Conservation (phyloP, 495 filamentous ascomycete species). For the Penicillium angulare region DNA sequence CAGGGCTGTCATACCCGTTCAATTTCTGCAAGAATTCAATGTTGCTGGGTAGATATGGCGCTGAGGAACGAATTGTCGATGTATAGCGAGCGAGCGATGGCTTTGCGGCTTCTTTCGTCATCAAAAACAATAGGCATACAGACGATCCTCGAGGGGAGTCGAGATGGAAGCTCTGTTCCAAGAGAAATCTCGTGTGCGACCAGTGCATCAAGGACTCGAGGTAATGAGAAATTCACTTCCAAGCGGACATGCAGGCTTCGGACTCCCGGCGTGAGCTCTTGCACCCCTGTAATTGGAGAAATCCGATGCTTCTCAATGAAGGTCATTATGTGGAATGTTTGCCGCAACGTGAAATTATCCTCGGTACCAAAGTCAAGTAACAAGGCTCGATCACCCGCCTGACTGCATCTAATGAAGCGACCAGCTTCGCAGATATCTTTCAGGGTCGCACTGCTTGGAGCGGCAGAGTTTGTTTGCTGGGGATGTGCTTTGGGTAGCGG, state of each 20-base stretch:
- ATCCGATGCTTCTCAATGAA: conserved; percentile 3
- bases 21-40: conserved; percentile 5
- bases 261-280: conserved; percentile 7
- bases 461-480: background rate
- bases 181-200: conserved; percentile 1
- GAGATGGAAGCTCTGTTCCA: background rate
- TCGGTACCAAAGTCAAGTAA: conserved; percentile 4
- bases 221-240: background rate
- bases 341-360: conserved; percentile 2
- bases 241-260: conserved; percentile 6
- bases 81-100: conserved; percentile 4
- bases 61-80: conserved; percentile 7
- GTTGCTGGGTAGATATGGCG: conserved; percentile 9
- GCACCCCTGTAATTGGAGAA: conserved; percentile 3
- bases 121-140: conserved; percentile 4
- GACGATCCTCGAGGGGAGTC: conserved; percentile 3
- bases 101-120: conserved; percentile 2
- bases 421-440: conserved; percentile 2
- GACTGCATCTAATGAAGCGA: conserved; percentile 3
- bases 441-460: background rate
- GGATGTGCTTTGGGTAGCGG: background rate
- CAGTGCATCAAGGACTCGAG: conserved; percentile 5
- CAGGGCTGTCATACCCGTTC: conserved; percentile 4
- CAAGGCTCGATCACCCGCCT: conserved; percentile 7
- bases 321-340: conserved; percentile 7